Conservation (phyloP, 768 basidiomycete genomes). For the Suillus tomentosus region DNA sequence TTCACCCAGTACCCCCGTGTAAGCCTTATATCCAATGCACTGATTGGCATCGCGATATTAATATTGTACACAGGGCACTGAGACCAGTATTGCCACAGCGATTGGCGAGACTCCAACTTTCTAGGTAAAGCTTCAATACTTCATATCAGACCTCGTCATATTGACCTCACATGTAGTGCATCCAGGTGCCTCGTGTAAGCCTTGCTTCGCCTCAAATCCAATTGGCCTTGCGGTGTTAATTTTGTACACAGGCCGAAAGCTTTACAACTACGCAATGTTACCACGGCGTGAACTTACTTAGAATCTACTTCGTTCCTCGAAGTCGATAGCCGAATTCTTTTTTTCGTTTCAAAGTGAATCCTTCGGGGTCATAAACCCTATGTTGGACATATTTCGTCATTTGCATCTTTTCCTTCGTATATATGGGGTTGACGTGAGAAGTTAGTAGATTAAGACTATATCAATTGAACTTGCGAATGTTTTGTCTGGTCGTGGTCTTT, state of each 20-base stretch:
- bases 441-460: no score
- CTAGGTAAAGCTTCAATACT: neutral
- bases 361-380: no score
- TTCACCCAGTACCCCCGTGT: neutral
- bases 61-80: neutral
- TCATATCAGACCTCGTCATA: neutral
- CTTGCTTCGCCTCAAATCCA: neutral
- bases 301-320: neutral
- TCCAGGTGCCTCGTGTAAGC: neutral
- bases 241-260: neutral
- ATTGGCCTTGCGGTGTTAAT: neutral
- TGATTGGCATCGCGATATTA: neutral
- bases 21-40: neutral
- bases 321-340: neutral
- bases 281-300: neutral
- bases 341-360: no score
- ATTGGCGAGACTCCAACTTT: neutral
- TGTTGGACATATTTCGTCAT: no score
- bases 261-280: neutral
- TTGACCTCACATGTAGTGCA: neutral
- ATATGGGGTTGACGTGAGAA: no score
- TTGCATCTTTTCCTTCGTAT: no score
- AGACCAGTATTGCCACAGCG: neutral
- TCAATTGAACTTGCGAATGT: no score
- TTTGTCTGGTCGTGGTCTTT: no score